Evolutionary conservation across 306 rosid genomes (phyloP).

Genomic region (Myrica gale): DNA sequence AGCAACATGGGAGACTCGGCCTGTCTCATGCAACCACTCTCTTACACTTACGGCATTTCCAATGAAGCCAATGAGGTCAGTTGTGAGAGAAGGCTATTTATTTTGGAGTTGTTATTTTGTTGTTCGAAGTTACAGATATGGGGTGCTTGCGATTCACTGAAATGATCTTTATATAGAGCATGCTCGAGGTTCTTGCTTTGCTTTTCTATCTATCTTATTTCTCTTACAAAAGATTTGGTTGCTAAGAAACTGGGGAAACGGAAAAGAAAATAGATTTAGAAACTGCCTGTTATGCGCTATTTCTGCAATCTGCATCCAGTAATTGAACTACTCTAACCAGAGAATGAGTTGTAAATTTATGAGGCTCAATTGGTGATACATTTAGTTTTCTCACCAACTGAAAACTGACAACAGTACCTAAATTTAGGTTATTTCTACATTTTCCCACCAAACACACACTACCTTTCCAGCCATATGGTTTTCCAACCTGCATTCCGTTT

Average conservation of each 20-base stretch:
- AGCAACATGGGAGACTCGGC: slow-evolving; percentile 78
- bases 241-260: background rate
- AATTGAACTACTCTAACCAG: background rate
- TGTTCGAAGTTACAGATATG: background rate
- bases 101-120: slow-evolving; percentile 2
- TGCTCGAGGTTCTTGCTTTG: background rate
- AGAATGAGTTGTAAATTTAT: background rate
- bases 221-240: background rate
- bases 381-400: background rate
- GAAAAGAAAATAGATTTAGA: background rate
- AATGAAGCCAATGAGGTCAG: slow-evolving; percentile 78
- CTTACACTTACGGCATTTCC: slow-evolving; percentile 70
- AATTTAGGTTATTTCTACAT: background rate
- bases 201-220: background rate
- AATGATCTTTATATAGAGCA: background rate
- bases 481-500: background rate
- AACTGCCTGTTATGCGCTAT: background rate
- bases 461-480: background rate
- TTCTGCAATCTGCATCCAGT: background rate
- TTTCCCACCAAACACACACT: background rate
- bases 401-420: slow-evolving; percentile 1
- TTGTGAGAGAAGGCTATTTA: slow-evolving; percentile 6
- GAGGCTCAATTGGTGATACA: background rate
- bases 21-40: slow-evolving; percentile 92
- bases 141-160: slow-evolving; percentile 9